These are phyloP conservation scores for Debaryomyces maramus DNA, from an alignment of 805 yeast genomes.

Conservation along the genomic window DNA sequence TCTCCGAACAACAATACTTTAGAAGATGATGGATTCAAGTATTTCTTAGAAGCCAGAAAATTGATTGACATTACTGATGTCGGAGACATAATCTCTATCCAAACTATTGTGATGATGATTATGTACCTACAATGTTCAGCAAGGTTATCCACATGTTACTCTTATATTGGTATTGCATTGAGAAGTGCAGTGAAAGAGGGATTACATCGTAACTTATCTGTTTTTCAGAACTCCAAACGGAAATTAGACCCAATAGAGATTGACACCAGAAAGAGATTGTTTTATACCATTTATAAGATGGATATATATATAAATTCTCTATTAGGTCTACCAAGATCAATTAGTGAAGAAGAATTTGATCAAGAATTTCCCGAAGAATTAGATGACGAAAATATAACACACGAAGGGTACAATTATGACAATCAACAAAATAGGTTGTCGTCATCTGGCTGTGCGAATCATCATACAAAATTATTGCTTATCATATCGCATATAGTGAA, in stretches of 20 bases:
- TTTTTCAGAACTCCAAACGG: constrained; percentile 45
- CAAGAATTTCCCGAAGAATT: constrained; percentile 83
- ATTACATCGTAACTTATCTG: constrained; percentile 65
- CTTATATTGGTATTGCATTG: constrained; percentile 85
- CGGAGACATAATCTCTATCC: constrained; percentile 77
- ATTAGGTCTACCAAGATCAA: constrained; percentile 79
- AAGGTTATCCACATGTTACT: constrained; percentile 79
- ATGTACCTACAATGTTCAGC: constrained; percentile 88
- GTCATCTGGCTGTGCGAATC: constrained; percentile 78
- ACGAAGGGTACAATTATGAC: constrained; percentile 52
- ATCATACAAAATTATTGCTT: constrained; percentile 73
- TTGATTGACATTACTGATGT: constrained; percentile 82
- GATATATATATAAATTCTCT: constrained; percentile 87
- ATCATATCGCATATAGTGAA: constrained; percentile 71
- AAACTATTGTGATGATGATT: constrained; percentile 83
- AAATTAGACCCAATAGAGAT: constrained; percentile 73
- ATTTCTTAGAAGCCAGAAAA: constrained; percentile 77
- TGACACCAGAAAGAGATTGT: constrained; percentile 80
- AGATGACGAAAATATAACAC: constrained; percentile 84
- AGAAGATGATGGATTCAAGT: constrained; percentile 77
- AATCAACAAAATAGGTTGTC: constrained; percentile 55
- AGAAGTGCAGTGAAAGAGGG: constrained; percentile 83
- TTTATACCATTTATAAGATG: constrained; percentile 89
- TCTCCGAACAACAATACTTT: constrained; percentile 35
- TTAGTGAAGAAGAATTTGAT: constrained; percentile 77